Evolutionary conservation across 192 early-diverging fungal species (phyloP).

Genomic region (Oehlia diaphana): DNA sequence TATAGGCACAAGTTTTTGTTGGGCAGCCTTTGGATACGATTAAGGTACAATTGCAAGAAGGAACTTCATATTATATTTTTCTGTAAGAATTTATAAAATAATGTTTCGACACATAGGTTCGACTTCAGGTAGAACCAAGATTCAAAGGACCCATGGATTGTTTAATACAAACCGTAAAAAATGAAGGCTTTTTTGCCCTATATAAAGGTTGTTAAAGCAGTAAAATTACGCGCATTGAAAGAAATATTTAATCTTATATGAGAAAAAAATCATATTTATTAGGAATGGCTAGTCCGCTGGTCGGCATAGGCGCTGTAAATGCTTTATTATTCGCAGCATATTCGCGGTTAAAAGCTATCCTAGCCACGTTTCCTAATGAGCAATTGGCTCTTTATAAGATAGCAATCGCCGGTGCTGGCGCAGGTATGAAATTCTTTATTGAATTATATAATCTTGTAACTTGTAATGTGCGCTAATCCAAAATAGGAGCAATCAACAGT

Average conservation of each 20-base stretch:
- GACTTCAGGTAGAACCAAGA: slow-evolving; percentile 66
- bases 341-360: slow-evolving; percentile 58
- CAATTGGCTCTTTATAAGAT: slow-evolving; percentile 69
- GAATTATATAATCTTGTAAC: neutral
- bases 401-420: slow-evolving; percentile 84
- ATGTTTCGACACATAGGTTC: slow-evolving; percentile 47
- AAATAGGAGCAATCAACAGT: slow-evolving; percentile 71
- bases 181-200: slow-evolving; percentile 74
- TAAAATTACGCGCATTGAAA: neutral
- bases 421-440: slow-evolving; percentile 44
- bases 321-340: slow-evolving; percentile 85
- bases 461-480: neutral
- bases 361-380: slow-evolving; percentile 46
- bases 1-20: slow-evolving; percentile 41
- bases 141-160: slow-evolving; percentile 83
- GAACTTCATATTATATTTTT: slow-evolving; percentile 30
- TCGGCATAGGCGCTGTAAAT: slow-evolving; percentile 84
- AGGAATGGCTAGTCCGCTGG: slow-evolving; percentile 79
- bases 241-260: neutral
- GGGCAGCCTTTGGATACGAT: slow-evolving; percentile 88
- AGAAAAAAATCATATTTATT: neutral
- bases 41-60: slow-evolving; percentile 52
- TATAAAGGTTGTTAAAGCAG: slow-evolving; percentile 66
- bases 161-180: slow-evolving; percentile 73
- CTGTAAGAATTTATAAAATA: slow-evolving; percentile 15